Percentiles rank a stretch among this genome's conserved stretches.
Conservation (phyloP, 202 grass and related monocot species). For the Panicum hallii region DNA sequence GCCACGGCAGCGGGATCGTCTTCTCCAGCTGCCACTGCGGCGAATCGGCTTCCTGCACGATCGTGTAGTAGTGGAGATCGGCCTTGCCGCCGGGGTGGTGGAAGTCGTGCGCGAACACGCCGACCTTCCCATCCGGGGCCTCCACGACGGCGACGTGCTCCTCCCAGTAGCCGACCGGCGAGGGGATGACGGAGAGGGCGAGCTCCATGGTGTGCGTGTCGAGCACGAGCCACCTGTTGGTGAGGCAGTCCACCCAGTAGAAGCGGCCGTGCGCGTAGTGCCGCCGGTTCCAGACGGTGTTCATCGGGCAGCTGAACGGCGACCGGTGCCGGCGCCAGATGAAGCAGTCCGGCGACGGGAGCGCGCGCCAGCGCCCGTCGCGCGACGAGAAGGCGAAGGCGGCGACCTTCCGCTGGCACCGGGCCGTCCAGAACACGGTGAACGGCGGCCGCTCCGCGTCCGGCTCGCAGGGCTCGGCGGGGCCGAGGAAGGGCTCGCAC, state of each 20-base stretch:
- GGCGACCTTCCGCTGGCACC: slow-evolving; percentile 37
- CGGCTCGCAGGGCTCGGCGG: background rate
- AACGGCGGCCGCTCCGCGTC: background rate
- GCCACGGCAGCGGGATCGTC: slow-evolving; percentile 45
- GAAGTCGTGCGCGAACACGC: slow-evolving; percentile 54
- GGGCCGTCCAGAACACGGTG: slow-evolving; percentile 49
- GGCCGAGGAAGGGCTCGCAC: slow-evolving; percentile 51
- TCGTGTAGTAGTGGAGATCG: slow-evolving; percentile 45
- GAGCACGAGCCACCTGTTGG: slow-evolving; percentile 53
- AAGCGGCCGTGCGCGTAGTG: slow-evolving; percentile 59
- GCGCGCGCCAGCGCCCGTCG: slow-evolving; percentile 38
- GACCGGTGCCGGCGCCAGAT: slow-evolving; percentile 38
- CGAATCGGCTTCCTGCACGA: background rate
- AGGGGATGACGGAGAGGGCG: slow-evolving; percentile 16
- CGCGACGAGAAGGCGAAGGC: slow-evolving; percentile 46
- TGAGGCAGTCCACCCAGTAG: slow-evolving; percentile 57
- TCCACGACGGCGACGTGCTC: slow-evolving; percentile 54
- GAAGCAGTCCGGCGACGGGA: slow-evolving; percentile 45
- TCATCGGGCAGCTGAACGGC: slow-evolving; percentile 32
- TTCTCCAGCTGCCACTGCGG: slow-evolving; percentile 43
- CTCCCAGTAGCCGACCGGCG: slow-evolving; percentile 51
- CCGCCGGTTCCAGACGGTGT: slow-evolving; percentile 52
- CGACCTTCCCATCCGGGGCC: slow-evolving; percentile 10
- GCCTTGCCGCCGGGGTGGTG: slow-evolving; percentile 42
- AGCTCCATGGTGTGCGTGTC: slow-evolving; percentile 46